phyloP scores from a whole-genome alignment of 2,329 filamentous ascomycete genomes.

The Cyphellophora europaea region DNA sequence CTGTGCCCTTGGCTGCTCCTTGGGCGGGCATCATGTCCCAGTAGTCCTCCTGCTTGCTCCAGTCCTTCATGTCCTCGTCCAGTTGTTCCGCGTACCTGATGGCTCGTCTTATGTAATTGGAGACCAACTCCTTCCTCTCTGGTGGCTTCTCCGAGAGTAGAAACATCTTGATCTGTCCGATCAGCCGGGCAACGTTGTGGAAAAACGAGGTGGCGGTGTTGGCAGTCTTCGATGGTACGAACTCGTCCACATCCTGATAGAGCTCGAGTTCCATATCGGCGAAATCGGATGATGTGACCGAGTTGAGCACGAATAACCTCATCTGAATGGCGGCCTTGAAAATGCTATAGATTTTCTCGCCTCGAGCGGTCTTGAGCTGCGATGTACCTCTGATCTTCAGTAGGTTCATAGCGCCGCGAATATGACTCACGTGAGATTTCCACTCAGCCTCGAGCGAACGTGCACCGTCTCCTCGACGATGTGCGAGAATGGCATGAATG shows the following conservation, averaged over 20 bases:
- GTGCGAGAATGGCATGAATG: conserved; percentile 13
- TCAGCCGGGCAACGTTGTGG: conserved; percentile 11
- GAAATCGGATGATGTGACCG: conserved; percentile 15
- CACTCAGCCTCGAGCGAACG: conserved; percentile 13
- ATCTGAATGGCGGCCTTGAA: conserved; percentile 19
- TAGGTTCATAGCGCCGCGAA: conserved; percentile 16
- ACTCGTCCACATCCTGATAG: conserved; percentile 17
- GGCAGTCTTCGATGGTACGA: conserved; percentile 15
- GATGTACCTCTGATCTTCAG: conserved; percentile 13
- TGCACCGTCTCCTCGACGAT: conserved; percentile 8
- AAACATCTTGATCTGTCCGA: conserved; percentile 13
- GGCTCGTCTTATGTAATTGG: conserved; percentile 1
- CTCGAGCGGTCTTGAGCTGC: conserved; percentile 13
- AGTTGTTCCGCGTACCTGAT: conserved; percentile 11
- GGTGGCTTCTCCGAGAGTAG: conserved; percentile 1
- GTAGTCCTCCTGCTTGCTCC: conserved; percentile 16
- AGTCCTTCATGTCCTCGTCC: conserved; percentile 12
- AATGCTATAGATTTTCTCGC: conserved; percentile 16
- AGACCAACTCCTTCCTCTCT: background rate
- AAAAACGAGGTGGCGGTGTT: conserved; percentile 15
- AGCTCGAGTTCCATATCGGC: conserved; percentile 15
- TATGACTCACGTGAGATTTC: conserved; percentile 16
- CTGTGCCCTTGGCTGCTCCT: conserved; percentile 9
- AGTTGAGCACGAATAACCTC: conserved; percentile 16
- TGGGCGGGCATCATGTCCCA: conserved; percentile 17